Base-by-base conservation (phyloP, 106 monocot species). In the Chionographis japonica region DNA sequence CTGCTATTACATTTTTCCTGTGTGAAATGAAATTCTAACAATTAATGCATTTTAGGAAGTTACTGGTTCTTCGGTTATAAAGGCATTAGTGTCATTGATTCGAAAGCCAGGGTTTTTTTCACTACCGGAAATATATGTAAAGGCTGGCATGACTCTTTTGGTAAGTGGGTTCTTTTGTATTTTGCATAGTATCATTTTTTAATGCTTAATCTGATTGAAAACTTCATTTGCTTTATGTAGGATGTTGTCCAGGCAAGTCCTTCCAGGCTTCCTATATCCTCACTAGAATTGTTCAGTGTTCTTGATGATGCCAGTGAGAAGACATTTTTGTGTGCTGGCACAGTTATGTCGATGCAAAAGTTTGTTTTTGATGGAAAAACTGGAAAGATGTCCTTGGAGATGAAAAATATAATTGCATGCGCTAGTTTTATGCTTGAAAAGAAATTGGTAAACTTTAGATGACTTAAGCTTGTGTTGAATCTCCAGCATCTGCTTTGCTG, bases 251-350 rank as follows among this genome's bases (percentile, higher is more conserved):
- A 88, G 68, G 77, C 72, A 59, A 84, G 50, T 53, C 70, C 85
- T 73, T 77, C 81, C 10, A 75, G 61, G 27, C 69, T 80, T 39
- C 86, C 88, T 19, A 73, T 91, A 6, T 60, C 79, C 52, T 88
- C 95, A 17, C 49, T 81, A 40, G 81, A 84, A 49, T 68, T 95
- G 14, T 91, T 95, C 60, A 78, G 63, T 39, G 50, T 82, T 12
- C 86, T 95, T 69, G 91, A 95, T 75, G 82, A 95, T 78, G 95
- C 95, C 60, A 95, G 95, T 74, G 95, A 95, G 59, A 88, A 88
- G 20, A 95, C 95, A 2, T 91, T 95, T 62, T 70, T 95, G 71
- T 81, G 75, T 79, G 76, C 77, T 70, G 88, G 91, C 41, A 80
- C 77, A 60, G 84, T 86, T 49, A 54, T 77, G 13, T 81, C 81